Evolutionary conservation across 2,329 filamentous ascomycete genomes (phyloP), one percentile per base, ranked within the genome.

Genomic region (Diaporthe citri): DNA sequence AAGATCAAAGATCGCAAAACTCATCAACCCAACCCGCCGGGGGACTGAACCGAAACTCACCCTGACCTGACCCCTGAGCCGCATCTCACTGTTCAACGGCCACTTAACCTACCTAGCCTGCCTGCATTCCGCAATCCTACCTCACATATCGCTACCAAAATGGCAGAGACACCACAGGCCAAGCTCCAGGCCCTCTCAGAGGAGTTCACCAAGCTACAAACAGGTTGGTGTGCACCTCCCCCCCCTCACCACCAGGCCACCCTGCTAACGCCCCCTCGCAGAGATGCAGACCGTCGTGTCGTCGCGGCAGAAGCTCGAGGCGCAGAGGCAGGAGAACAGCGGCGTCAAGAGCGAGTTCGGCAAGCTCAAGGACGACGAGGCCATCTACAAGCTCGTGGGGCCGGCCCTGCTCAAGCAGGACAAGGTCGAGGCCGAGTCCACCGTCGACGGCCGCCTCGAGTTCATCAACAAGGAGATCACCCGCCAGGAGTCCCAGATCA

Each of bases 401-500:
- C 97, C 97, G 0, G 94, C 98, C 9, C 87, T 99, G 51, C 85
- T 99, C 81, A 98, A 98, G 88, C 97, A 99, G 84, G 97, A 98
- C 74, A 96, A 94, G 84, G 87, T 91, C 2, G 97, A 99, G 83
- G 97, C 97, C 0, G 92, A 95, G 78, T 93, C 94, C 88, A 96
- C 95, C 0, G 97, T 99, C 25, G 95, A 97, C 79, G 95, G 95
- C 28, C 92, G 97, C 34, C 84, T 99, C 69, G 95, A 98, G 78
- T 98, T 96, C 81, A 99, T 99, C 78, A 90, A 93, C 78, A 95
- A 96, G 81, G 96, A 99, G 82, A 97, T 98, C 95, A 76, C 76
- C 1, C 80, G 83, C 36, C 79, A 88, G 60, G 90, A 92, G 75
- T 80, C 77, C 3, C 86, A 88, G 78, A 91, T 92, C 79, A 88